Evolutionary conservation across 2,329 filamentous ascomycete species (phyloP).

Genomic region (Aspergillus amoenus): DNA sequence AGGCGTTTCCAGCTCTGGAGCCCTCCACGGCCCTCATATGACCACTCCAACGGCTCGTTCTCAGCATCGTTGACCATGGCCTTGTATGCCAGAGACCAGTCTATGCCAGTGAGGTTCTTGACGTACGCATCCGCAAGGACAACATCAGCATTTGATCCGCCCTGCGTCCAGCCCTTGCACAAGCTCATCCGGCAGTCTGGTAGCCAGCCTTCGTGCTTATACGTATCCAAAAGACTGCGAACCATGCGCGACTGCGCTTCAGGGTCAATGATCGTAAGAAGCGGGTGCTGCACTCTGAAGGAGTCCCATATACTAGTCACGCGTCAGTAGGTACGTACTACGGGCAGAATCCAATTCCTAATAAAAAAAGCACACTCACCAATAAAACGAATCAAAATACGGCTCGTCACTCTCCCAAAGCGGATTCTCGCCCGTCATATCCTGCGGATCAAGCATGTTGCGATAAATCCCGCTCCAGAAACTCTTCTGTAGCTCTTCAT

Average conservation of each 20-base stretch:
- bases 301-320: conserved; percentile 62
- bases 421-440: conserved; percentile 71
- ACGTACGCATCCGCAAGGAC: conserved; percentile 66
- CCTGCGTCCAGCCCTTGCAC: conserved; percentile 67
- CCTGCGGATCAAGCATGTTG: conserved; percentile 69
- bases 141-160: conserved; percentile 71
- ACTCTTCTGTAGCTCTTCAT: conserved; percentile 45
- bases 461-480: conserved; percentile 72
- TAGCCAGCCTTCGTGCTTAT: conserved; percentile 66
- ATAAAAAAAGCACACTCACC: conserved; percentile 34
- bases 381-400: conserved; percentile 74
- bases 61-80: conserved; percentile 71
- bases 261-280: conserved; percentile 69
- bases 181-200: conserved; percentile 74
- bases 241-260: conserved; percentile 62
- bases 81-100: conserved; percentile 67
- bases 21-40: conserved; percentile 66
- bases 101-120: conserved; percentile 64
- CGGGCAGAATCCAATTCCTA: no score
- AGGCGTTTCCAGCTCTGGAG: conserved; percentile 68
- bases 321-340: conserved; percentile 10
- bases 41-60: conserved; percentile 68
- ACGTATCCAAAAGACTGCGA: conserved; percentile 68
- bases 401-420: conserved; percentile 64
- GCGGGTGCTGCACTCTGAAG: conserved; percentile 67